Percentiles rank a stretch among this genome's conserved stretches.
phyloP scores from a whole-genome alignment of 2,329 filamentous ascomycete species.

The Dendrostoma leiphaemia region DNA sequence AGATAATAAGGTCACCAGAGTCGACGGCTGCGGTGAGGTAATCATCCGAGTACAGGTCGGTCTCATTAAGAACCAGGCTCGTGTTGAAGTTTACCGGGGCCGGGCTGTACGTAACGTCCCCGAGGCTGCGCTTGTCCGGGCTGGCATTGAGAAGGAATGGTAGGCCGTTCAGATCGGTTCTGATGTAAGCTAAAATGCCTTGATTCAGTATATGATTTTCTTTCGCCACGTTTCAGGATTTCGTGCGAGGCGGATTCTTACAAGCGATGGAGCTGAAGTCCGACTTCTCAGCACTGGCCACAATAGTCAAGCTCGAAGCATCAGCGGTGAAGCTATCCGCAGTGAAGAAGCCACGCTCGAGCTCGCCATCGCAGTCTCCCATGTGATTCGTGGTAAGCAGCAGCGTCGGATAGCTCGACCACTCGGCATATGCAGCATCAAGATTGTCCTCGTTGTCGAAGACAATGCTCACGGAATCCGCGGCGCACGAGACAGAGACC shows the following conservation, averaged over 20 bases:
- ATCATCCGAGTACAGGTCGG: constrained; percentile 21
- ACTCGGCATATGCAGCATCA: constrained; percentile 9
- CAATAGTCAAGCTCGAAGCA: constrained; percentile 2
- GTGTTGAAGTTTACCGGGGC: constrained; percentile 19
- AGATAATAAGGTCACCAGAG: constrained; percentile 32
- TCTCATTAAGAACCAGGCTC: constrained; percentile 6
- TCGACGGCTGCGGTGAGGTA: constrained; percentile 33
- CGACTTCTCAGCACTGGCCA: constrained; percentile 9
- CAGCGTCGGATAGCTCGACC: constrained; percentile 4
- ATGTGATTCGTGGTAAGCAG: constrained; percentile 16
- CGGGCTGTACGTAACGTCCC: constrained; percentile 20
- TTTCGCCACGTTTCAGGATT: no score
- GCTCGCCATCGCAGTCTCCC: constrained; percentile 14
- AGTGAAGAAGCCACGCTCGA: constrained; percentile 16
- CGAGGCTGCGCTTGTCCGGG: constrained; percentile 2
- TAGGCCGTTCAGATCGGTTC: constrained; percentile 13
- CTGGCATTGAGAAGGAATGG: constrained; percentile 5
- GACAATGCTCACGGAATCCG: constrained; percentile 9
- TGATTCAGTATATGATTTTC: no score
- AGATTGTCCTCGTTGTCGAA: constrained; percentile 10
- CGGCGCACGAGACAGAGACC: constrained; percentile 6
- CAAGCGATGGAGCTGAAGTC: background rate
- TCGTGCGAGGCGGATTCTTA: background rate
- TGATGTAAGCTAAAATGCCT: constrained; percentile 16
- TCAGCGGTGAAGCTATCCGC: constrained; percentile 6